Conservation (phyloP, 768 basidiomycete genomes). For the Boletus tomentosulus region DNA sequence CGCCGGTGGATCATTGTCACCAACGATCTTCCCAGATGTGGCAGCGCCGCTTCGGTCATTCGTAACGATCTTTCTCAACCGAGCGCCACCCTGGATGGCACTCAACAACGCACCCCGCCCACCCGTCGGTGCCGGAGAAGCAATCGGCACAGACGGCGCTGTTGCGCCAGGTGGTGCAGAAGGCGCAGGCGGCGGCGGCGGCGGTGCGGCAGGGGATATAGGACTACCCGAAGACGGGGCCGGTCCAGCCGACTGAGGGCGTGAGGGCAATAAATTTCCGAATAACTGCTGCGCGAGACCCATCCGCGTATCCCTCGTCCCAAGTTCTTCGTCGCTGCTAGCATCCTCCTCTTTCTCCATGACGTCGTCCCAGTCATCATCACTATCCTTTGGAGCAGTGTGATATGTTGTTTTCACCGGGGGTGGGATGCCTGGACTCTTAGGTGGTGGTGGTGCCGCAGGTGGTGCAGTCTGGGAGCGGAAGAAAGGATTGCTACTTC, state of each 20-base stretch:
- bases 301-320: constrained; percentile 56
- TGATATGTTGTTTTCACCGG: constrained; percentile 55
- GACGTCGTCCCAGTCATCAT: constrained; percentile 86
- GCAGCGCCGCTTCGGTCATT: constrained; percentile 74
- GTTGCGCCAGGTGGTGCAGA: constrained; percentile 26
- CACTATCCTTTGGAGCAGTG: constrained; percentile 53
- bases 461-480: constrained; percentile 42
- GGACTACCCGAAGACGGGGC: constrained; percentile 17
- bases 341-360: constrained; percentile 68
- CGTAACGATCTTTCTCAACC: constrained; percentile 71
- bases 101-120: constrained; percentile 65
- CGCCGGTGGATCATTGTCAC: constrained; percentile 62
- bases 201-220: constrained; percentile 33
- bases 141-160: constrained; percentile 23
- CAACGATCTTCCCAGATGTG: constrained; percentile 74
- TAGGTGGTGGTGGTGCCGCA: constrained; percentile 35
- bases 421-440: constrained; percentile 36
- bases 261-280: constrained; percentile 57
- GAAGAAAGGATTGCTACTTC: constrained; percentile 75
- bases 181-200: constrained; percentile 38
- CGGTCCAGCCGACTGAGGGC: constrained; percentile 55
- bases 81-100: constrained; percentile 75
- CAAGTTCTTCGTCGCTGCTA: constrained; percentile 76
- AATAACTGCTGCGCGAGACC: constrained; percentile 80
- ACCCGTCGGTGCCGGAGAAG: constrained; percentile 40